phyloP scores from a whole-genome alignment of 2,329 filamentous ascomycete genomes.

The Fonsecaea erecta region DNA sequence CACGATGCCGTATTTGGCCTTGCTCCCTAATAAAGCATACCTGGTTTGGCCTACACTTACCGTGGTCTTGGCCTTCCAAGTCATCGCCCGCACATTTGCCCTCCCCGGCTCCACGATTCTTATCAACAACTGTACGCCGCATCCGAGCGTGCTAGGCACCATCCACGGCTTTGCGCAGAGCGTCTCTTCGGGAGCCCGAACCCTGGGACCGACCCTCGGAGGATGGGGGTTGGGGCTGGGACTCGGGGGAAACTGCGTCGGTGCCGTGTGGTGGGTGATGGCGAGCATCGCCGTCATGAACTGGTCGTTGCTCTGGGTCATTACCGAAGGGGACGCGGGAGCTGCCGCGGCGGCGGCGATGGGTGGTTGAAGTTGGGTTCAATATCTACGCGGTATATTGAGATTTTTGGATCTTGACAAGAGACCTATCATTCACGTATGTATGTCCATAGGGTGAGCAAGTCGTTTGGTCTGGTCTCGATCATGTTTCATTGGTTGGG shows the following conservation, averaged over 20 bases:
- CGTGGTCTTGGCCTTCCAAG: slow-evolving; percentile 69
- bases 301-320: slow-evolving; percentile 62
- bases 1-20: slow-evolving; percentile 70
- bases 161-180: slow-evolving; percentile 65
- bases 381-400: too few relatives aligned
- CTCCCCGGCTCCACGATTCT: slow-evolving; percentile 64
- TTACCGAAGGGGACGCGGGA: slow-evolving; percentile 61
- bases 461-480: too few relatives aligned
- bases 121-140: slow-evolving; percentile 64
- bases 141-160: slow-evolving; percentile 61
- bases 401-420: not conserved
- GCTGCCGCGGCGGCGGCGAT: slow-evolving; percentile 2
- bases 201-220: slow-evolving; percentile 60
- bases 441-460: too few relatives aligned
- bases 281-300: slow-evolving; percentile 61
- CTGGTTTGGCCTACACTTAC: slow-evolving; percentile 69
- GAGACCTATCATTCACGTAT: too few relatives aligned
- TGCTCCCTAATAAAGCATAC: slow-evolving; percentile 63
- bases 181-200: slow-evolving; percentile 59
- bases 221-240: slow-evolving; percentile 61
- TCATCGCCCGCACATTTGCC: slow-evolving; percentile 72
- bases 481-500: too few relatives aligned
- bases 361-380: not conserved
- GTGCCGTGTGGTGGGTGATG: slow-evolving; percentile 62
- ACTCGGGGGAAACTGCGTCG: slow-evolving; percentile 59